These are phyloP conservation scores for Ceraceosorus bombacis DNA, from an alignment of 1,284 basidiomycete species.

Conservation along the genomic window DNA sequence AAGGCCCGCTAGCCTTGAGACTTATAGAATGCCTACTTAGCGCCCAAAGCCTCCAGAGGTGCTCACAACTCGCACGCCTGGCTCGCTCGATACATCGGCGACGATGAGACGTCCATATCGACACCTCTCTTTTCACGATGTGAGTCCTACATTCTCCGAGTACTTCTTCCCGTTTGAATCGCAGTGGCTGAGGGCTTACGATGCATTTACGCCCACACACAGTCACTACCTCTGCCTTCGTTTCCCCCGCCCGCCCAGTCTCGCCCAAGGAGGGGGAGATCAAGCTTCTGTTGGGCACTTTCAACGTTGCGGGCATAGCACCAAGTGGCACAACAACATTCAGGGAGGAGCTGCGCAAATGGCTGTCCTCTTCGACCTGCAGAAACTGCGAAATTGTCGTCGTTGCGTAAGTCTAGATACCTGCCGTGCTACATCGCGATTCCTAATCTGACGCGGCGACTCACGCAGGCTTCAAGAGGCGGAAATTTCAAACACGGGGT, in stretches of 20 bases:
- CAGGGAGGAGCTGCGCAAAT: constrained; percentile 4
- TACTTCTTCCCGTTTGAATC: not conserved
- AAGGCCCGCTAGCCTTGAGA: not conserved
- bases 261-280: constrained; percentile 2
- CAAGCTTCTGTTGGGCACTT: constrained; percentile 11
- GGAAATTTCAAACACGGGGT: constrained; percentile 11
- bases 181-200: not conserved
- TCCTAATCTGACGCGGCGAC: not conserved
- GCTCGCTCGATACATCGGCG: not conserved
- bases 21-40: constrained; percentile 4
- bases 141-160: not conserved
- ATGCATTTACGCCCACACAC: constrained; percentile 1
- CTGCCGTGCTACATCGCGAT: not conserved
- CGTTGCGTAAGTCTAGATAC: not conserved
- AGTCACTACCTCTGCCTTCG: not conserved
- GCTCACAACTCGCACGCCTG: not conserved
- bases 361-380: constrained; percentile 11
- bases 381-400: constrained; percentile 13
- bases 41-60: not conserved
- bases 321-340: not conserved
- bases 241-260: constrained; percentile 4
- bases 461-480: constrained; percentile 12
- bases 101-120: not conserved
- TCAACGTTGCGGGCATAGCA: constrained; percentile 11
- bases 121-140: constrained; percentile 13